Base-by-base conservation (phyloP, 768 basidiomycete species). In the Phylloporus rhodoxanthus region DNA sequence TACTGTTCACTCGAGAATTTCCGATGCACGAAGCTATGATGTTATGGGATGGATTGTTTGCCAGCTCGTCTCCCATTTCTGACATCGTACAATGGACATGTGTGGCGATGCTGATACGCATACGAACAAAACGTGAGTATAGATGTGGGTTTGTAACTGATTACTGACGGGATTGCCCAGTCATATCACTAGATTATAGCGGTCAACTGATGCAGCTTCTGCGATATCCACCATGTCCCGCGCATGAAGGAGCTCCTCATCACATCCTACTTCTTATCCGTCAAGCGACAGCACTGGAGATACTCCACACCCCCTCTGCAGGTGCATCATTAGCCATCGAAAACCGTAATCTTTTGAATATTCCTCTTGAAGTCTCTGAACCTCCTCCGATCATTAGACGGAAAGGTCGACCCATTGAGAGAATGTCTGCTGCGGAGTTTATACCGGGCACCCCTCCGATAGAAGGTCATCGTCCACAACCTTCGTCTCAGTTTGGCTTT, bases 11-110 rank as follows among this genome's bases (percentile, higher is more conserved):
- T 4, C 78, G 96, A 41, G 96, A 99, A 67, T 87, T 98, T 57
- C 77, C 74, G 34, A 80, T 97, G 74, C 60, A 72, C 3, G 84
- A 90, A 53, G 80, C 89, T 0, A 82, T 99, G 81, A 73, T 79
- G 28, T 63, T 99, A n/a, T 98, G 96, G 96, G 96, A 99, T 66
- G 92, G 87, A 1, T 65, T 98, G 8, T 95, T 99, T 65, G 91
- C 95, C 0, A 85, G 82, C 52, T 90, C 57, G 3, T 49, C 92
- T 69, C 78, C 87, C 17, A 75, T 84, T 0, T 72, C 95, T 25
- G 81, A 85, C 44, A 70, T 96, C 32, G 81, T 85, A 1, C 82
- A 84, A 46, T 94, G 89, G 85, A 73, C 95, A 44, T 93, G 91
- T 61, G 84, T 97, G 17, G 89, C 91, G 1, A 94, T 98, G 93